These are phyloP conservation scores for Exophiala calicioides DNA, from an alignment of 2,329 filamentous ascomycete species.

Conservation along the genomic window DNA sequence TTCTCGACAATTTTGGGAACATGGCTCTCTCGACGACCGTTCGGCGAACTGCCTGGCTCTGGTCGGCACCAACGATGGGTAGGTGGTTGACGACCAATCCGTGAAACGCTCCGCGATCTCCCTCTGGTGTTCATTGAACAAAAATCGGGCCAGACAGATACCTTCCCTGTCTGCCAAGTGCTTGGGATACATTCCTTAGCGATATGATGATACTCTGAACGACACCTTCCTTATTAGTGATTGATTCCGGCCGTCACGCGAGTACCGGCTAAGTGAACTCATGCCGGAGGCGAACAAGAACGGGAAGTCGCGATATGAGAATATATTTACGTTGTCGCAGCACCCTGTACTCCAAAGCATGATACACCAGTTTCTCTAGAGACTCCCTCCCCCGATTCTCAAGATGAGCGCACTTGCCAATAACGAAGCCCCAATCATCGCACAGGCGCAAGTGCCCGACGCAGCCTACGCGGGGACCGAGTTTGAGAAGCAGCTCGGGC, in stretches of 20 bases:
- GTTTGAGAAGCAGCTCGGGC: slow-evolving; percentile 22
- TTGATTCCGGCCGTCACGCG: slow-evolving; percentile 7
- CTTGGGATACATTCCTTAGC: slow-evolving; percentile 20
- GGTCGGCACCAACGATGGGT: no score
- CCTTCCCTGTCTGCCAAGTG: slow-evolving; percentile 20
- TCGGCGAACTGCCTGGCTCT: no score
- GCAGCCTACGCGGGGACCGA: slow-evolving; percentile 17
- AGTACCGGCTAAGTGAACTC: slow-evolving; percentile 3
- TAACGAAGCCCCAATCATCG: slow-evolving; percentile 25
- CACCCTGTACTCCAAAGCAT: background rate
- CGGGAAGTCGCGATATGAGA: background rate
- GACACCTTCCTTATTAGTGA: slow-evolving; percentile 22
- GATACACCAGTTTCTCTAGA: background rate
- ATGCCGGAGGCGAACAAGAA: slow-evolving; percentile 1
- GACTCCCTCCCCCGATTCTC: background rate
- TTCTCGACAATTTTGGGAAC: no score
- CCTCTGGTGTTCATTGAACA: no score
- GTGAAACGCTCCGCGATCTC: no score
- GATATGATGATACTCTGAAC: slow-evolving; percentile 20
- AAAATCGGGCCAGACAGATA: no score
- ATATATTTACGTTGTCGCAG: slow-evolving; percentile 8
- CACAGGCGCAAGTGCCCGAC: slow-evolving; percentile 19
- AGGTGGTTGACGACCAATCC: no score
- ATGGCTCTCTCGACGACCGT: no score
- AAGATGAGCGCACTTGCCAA: slow-evolving; percentile 24